These are phyloP conservation scores for Mycena belliarum DNA, from an alignment of 768 basidiomycete genomes.

Conservation along the genomic window DNA sequence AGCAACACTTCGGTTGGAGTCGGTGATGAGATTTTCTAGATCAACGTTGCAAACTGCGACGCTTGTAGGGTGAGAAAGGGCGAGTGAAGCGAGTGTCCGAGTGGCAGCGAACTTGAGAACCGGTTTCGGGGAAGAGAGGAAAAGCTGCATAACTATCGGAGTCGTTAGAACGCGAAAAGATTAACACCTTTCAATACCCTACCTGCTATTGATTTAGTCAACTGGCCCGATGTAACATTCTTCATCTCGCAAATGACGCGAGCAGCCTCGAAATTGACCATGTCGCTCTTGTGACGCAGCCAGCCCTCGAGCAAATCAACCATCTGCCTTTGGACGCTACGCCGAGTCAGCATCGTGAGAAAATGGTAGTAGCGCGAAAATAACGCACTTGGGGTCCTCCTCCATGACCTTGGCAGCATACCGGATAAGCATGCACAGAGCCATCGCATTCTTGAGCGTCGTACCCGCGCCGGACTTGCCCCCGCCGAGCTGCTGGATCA, in stretches of 20 bases:
- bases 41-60: constrained; percentile 95
- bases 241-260: constrained; percentile 97
- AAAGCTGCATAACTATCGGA: constrained; percentile 81
- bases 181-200: constrained; percentile 29
- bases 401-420: constrained; percentile 99
- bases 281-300: constrained; percentile 98
- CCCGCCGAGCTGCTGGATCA: constrained; percentile 96
- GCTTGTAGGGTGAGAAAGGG: constrained; percentile 80
- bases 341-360: constrained; percentile 7
- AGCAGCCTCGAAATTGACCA: constrained; percentile 99
- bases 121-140: constrained; percentile 93
- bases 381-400: constrained; percentile 92
- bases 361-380: background rate
- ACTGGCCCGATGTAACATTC: constrained; percentile 71
- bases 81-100: constrained; percentile 88
- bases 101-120: constrained; percentile 97
- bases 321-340: constrained; percentile 88
- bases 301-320: constrained; percentile 92
- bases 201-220: constrained; percentile 90
- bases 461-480: constrained; percentile 84
- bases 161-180: constrained; percentile 6
- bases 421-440: constrained; percentile 96
- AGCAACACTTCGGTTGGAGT: constrained; percentile 92
- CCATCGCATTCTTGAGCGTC: constrained; percentile 92
- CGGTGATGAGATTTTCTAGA: constrained; percentile 94